Evolutionary conservation across 1,284 basidiomycete species (phyloP).

Genomic region (Sphaerobolus stellatus): DNA sequence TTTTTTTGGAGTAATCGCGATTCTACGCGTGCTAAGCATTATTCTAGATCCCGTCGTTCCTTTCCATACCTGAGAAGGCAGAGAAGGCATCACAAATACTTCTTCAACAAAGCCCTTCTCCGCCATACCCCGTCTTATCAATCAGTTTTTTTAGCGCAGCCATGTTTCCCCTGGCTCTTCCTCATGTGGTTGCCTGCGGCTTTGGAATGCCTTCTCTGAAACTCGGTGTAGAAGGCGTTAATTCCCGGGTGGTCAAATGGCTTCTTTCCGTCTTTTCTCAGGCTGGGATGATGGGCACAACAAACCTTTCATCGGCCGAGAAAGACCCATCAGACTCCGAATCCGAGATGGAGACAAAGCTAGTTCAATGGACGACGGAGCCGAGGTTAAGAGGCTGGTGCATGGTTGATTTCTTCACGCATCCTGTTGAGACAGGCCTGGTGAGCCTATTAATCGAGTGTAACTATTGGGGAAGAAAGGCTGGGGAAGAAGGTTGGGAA

Average conservation of each 20-base stretch:
- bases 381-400: slow-evolving; percentile 65
- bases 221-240: slow-evolving; percentile 80
- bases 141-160: slow-evolving; percentile 81
- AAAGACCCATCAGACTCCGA: slow-evolving; percentile 7
- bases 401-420: slow-evolving; percentile 66
- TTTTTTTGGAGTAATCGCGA: not conserved
- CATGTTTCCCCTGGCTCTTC: slow-evolving; percentile 75
- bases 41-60: slow-evolving; percentile 61
- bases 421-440: slow-evolving; percentile 50
- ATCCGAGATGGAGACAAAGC: slow-evolving; percentile 13
- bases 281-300: slow-evolving; percentile 8
- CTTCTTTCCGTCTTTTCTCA: slow-evolving; percentile 51
- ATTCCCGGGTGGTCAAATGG: slow-evolving; percentile 70
- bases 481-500: slow-evolving; percentile 50
- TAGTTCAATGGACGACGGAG: slow-evolving; percentile 1
- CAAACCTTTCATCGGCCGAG: slow-evolving; percentile 20
- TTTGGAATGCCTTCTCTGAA: slow-evolving; percentile 75
- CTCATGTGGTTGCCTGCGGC: slow-evolving; percentile 72
- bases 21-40: not conserved
- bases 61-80: slow-evolving; percentile 78
- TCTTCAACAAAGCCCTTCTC: slow-evolving; percentile 36
- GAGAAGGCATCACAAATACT: slow-evolving; percentile 54
- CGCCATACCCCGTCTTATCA: slow-evolving; percentile 49
- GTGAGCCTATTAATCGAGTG: slow-evolving; percentile 72
- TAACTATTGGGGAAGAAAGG: slow-evolving; percentile 58